phyloP scores from a whole-genome alignment of 2,329 filamentous ascomycete genomes.

The Zymoseptoria brevis region DNA sequence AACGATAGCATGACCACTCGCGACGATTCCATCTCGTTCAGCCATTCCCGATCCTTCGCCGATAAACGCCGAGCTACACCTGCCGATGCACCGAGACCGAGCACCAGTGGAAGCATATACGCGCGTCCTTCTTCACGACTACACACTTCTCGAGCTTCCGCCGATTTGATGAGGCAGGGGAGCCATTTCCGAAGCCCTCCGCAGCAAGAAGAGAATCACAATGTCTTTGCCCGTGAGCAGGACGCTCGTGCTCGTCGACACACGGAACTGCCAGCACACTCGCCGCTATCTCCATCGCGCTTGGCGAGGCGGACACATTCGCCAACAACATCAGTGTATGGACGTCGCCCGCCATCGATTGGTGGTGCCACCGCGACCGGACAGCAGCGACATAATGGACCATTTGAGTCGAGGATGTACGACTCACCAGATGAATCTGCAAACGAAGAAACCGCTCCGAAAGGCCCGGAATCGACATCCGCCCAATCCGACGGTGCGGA shows the following conservation, averaged over 20 bases:
- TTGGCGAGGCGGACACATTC: not conserved
- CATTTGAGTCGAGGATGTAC: not conserved
- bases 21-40: conserved; percentile 30
- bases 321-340: not conserved
- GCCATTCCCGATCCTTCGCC: conserved; percentile 40
- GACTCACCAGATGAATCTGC: not conserved
- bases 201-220: not conserved
- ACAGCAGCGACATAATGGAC: not conserved
- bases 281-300: not conserved
- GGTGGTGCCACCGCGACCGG: not conserved
- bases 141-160: conserved; percentile 10
- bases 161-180: conserved; percentile 16
- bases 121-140: conserved; percentile 17
- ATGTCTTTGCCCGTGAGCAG: not conserved
- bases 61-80: conserved; percentile 27
- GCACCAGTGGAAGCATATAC: conserved; percentile 14
- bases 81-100: conserved; percentile 11
- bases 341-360: not conserved
- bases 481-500: conserved; percentile 80
- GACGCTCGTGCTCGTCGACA: not conserved
- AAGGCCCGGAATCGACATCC: conserved; percentile 56
- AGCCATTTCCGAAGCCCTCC: conserved; percentile 10
- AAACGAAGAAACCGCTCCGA: conserved; percentile 34
- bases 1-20: conserved; percentile 34
- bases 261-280: not conserved